These are phyloP conservation scores for Parsonsia alboflavescens DNA, from an alignment of 257 asterid species.

Conservation along the genomic window DNA sequence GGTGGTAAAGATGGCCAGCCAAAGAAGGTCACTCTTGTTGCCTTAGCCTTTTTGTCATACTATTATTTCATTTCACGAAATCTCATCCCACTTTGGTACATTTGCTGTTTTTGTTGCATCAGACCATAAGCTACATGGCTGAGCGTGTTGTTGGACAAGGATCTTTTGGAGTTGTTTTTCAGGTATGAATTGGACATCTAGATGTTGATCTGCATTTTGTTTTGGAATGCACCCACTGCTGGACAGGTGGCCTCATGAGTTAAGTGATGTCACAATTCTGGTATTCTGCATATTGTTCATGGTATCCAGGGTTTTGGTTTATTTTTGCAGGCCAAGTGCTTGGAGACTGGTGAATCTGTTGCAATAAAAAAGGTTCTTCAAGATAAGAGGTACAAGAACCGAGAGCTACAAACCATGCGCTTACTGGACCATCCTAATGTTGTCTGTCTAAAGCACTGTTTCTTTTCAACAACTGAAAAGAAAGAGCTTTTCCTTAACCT, in stretches of 20 bases:
- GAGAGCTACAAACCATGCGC: slow-evolving; percentile 83
- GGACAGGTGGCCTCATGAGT: neutral
- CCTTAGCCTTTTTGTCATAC: neutral
- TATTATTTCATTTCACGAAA: neutral
- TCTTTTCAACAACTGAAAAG: slow-evolving; percentile 76
- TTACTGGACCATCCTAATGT: slow-evolving; percentile 80
- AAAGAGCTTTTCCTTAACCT: slow-evolving; percentile 75
- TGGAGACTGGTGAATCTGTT: slow-evolving; percentile 85
- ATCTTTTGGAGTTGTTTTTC: slow-evolving; percentile 83
- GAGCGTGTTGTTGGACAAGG: slow-evolving; percentile 86
- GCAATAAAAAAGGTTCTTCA: slow-evolving; percentile 89
- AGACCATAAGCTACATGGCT: slow-evolving; percentile 90
- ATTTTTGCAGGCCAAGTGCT: slow-evolving; percentile 68
- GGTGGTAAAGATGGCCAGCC: slow-evolving; percentile 73
- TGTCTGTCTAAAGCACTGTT: slow-evolving; percentile 68
- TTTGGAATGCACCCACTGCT: neutral
- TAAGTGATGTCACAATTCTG: neutral
- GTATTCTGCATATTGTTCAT: neutral
- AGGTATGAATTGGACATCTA: slow-evolving; percentile 32
- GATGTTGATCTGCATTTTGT: slow-evolving; percentile 5
- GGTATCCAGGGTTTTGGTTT: neutral
- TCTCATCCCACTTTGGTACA: neutral
- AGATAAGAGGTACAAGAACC: slow-evolving; percentile 83
- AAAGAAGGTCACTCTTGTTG: slow-evolving; percentile 46
- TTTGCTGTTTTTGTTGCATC: neutral